Evolutionary conservation across 116 monocot species (phyloP), one percentile per base, ranked within the genome.

Genomic region (Phalaenopsis hybrid): DNA sequence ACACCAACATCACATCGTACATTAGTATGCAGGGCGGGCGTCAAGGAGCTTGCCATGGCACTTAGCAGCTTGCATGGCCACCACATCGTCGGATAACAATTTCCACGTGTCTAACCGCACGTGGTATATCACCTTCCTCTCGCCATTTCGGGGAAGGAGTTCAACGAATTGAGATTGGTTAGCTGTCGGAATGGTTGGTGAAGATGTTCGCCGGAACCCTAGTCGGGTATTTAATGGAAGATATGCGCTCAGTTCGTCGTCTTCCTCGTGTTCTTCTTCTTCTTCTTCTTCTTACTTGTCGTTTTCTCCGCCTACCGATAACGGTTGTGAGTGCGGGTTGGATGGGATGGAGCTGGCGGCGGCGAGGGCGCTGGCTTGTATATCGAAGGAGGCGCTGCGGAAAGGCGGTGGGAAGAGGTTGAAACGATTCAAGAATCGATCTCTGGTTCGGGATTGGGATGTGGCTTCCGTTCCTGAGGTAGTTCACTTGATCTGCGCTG

Each of bases 281-380:
- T 77, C 49, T 28, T 28, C 28, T 28, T 28, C 28, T 51, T 77
- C 77, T 51, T 21, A 11, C 21, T 77, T n/a, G 23, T 51, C 51
- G 2, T 4, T 13, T 4, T 77, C 77, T 57, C 10, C 57, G 34
- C 51, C 13, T 21, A 34, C 73, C 15, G 33, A 44, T n/a, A 43
- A 55, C 55, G 12, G 50, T 5, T 15, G 16, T 2, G 59, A 82
- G 44, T 37, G 10, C 10, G 73, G 20, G 81, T 20, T 82, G 63
- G 78, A 67, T 28, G 82, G 67, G 48, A 68, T 78, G 82, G 82
- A 82, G 82, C 77, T 82, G 16, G 77, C 68, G 16, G 82, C 82
- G 0, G 82, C 78, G 18, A 45, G 82, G 34, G 83, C 78, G 68
- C 78, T 83, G 6, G 70, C 83, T 18, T 63, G 61, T 41, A 34